Percentiles rank a stretch among this genome's conserved stretches.
These are phyloP conservation scores for Metschnikowia baotianmanensis DNA, from an alignment of 805 yeast species.

Conservation along the genomic window DNA sequence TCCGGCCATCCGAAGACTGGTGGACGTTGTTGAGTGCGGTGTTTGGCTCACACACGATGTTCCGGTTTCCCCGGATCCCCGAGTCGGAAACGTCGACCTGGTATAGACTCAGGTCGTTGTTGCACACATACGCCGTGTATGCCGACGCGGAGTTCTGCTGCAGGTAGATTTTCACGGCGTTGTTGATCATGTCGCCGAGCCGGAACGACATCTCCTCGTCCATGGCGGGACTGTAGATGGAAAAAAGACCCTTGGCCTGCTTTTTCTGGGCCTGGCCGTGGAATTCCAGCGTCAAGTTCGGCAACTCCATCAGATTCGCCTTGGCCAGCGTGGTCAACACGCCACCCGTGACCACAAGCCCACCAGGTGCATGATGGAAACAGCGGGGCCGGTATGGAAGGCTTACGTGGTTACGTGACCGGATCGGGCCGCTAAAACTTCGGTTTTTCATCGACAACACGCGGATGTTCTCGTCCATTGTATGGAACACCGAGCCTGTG, in stretches of 20 bases:
- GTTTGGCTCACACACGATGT: slow-evolving; percentile 48
- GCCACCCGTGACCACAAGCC: slow-evolving; percentile 50
- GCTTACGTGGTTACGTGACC: slow-evolving; percentile 10
- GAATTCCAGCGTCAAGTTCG: slow-evolving; percentile 19
- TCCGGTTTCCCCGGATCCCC: slow-evolving; percentile 39
- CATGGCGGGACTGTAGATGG: slow-evolving; percentile 52
- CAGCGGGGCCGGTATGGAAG: slow-evolving; percentile 72
- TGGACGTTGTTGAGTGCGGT: slow-evolving; percentile 73
- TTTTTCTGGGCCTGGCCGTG: slow-evolving; percentile 14
- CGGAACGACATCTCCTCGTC: slow-evolving; percentile 49
- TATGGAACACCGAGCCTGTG: slow-evolving; percentile 53
- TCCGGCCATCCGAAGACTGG: slow-evolving; percentile 48
- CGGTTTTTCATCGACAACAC: slow-evolving; percentile 8
- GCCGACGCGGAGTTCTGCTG: slow-evolving; percentile 26
- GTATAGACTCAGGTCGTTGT: slow-evolving; percentile 76
- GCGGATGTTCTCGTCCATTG: slow-evolving; percentile 52
- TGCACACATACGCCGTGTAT: slow-evolving; percentile 68
- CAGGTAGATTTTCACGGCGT: slow-evolving; percentile 59
- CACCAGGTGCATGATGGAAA: slow-evolving; percentile 53
- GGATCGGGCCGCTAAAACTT: slow-evolving; percentile 3
- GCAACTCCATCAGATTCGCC: slow-evolving; percentile 25
- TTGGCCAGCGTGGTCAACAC: slow-evolving; percentile 38
- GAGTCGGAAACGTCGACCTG: slow-evolving; percentile 54
- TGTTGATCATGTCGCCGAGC: slow-evolving; percentile 81
- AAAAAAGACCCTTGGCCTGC: slow-evolving; percentile 61